A percentile compares a stretch with the other conserved stretches of the same genome.
Evolutionary conservation across 225 moss, liverwort and hornwort species (phyloP).

Genomic region (Climacium dendroides): DNA sequence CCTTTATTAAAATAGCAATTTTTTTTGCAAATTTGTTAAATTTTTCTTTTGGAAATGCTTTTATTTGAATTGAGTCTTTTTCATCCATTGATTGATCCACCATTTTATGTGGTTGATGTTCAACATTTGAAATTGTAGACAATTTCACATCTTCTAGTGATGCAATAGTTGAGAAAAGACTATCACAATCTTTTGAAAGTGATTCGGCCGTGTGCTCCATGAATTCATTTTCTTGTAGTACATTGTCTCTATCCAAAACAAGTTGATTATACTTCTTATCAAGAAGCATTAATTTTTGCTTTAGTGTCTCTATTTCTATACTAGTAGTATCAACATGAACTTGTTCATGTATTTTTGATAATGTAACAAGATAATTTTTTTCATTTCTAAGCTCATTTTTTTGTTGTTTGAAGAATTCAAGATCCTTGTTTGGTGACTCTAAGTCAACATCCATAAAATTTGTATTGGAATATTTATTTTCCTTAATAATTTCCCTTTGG

Average conservation of each 20-base stretch:
- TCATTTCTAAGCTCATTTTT: not conserved
- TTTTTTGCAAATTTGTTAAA: not conserved
- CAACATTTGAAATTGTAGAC: not conserved
- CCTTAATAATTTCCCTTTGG: not conserved
- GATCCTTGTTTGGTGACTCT: not conserved
- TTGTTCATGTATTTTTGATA: not conserved
- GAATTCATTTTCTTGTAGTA: not conserved
- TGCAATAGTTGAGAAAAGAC: not conserved
- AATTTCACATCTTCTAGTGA: not conserved
- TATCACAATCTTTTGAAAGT: not conserved
- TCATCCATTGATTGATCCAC: not conserved
- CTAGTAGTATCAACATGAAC: not conserved
- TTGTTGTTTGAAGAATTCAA: not conserved
- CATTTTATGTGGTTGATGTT: not conserved
- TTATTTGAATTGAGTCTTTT: not conserved
- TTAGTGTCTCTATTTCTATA: not conserved
- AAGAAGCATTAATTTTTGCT: not conserved
- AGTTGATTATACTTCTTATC: not conserved
- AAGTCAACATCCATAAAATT: not conserved
- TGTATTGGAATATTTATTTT: not conserved
- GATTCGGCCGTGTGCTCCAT: not conserved
- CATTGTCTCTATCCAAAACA: not conserved
- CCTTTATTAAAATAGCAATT: not conserved
- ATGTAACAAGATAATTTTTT: not conserved
- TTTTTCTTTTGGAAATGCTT: not conserved